A percentile compares a stretch with the other conserved stretches of the same genome.
Evolutionary conservation across 768 basidiomycete genomes (phyloP).

Genomic region (Roridomyces roridus): DNA sequence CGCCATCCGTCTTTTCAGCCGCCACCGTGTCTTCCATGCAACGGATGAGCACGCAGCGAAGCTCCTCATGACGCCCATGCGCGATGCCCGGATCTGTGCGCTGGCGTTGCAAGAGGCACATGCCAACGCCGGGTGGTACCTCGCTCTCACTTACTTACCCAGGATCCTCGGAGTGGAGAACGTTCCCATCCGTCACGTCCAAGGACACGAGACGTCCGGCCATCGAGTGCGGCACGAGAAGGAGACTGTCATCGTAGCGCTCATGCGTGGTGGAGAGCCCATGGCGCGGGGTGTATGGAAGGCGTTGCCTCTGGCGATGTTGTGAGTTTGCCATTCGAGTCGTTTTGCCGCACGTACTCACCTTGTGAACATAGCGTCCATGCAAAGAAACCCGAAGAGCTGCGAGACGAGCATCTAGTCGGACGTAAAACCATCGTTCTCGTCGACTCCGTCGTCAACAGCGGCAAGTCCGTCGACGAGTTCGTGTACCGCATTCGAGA

Average conservation of each 20-base stretch:
- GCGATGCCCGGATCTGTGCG: slow-evolving; percentile 26
- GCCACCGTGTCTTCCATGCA: slow-evolving; percentile 23
- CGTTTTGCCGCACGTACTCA: slow-evolving; percentile 8
- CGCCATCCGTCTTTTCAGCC: slow-evolving; percentile 2
- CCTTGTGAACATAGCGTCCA: slow-evolving; percentile 21
- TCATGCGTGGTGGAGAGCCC: slow-evolving; percentile 33
- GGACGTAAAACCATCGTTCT: slow-evolving; percentile 24
- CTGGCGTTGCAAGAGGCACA: slow-evolving; percentile 26
- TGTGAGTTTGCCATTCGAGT: slow-evolving; percentile 19
- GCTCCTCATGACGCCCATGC: slow-evolving; percentile 32
- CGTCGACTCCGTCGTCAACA: slow-evolving; percentile 33
- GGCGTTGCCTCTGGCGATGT: slow-evolving; percentile 27
- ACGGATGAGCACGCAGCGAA: slow-evolving; percentile 25
- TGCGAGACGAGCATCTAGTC: slow-evolving; percentile 20
- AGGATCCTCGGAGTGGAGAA: slow-evolving; percentile 29
- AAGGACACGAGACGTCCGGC: slow-evolving; percentile 27
- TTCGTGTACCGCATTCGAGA: slow-evolving; percentile 26
- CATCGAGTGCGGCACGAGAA: slow-evolving; percentile 27
- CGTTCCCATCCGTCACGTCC: slow-evolving; percentile 30
- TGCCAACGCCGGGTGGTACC: slow-evolving; percentile 19
- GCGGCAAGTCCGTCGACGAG: slow-evolving; percentile 29
- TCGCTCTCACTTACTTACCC: slow-evolving; percentile 26
- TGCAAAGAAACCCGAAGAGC: slow-evolving; percentile 27
- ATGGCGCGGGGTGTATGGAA: slow-evolving; percentile 29
- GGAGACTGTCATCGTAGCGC: slow-evolving; percentile 28